phyloP scores from a whole-genome alignment of 2,329 filamentous ascomycete genomes.

The Fusarium chaquense region DNA sequence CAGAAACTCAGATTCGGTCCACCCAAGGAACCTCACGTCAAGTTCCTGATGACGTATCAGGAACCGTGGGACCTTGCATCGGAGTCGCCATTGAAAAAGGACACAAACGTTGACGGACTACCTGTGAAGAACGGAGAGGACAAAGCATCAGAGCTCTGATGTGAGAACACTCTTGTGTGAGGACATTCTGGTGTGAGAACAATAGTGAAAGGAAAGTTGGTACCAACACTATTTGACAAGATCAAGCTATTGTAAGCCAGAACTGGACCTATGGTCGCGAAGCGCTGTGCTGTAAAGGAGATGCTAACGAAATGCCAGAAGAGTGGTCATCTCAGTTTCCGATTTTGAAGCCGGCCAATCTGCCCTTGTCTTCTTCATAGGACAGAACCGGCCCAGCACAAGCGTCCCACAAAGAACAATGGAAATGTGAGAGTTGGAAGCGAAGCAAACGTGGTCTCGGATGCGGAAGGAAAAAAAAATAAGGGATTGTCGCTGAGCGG shows the following conservation, averaged over 20 bases:
- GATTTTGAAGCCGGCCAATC: too few species aligned
- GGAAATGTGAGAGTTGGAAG: background rate
- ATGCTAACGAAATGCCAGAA: background rate
- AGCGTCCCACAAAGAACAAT: rapidly evolving
- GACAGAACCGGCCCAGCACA: background rate
- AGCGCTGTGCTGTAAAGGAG: background rate
- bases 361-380: too few species aligned
- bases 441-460: background rate
- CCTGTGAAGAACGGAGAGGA: background rate
- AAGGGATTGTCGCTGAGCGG: background rate
- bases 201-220: background rate
- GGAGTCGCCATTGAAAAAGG: background rate
- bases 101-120: background rate
- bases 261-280: too few species aligned
- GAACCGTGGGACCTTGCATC: rapidly evolving
- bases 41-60: rapidly evolving
- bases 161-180: background rate
- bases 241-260: background rate
- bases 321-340: background rate
- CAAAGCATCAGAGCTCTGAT: background rate
- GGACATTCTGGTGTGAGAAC: background rate
- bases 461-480: background rate
- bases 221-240: background rate
- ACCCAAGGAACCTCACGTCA: rapidly evolving
- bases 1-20: background rate